phyloP scores from a whole-genome alignment of 225 moss, liverwort and hornwort species.

The Pseudoscleropodium purum region DNA sequence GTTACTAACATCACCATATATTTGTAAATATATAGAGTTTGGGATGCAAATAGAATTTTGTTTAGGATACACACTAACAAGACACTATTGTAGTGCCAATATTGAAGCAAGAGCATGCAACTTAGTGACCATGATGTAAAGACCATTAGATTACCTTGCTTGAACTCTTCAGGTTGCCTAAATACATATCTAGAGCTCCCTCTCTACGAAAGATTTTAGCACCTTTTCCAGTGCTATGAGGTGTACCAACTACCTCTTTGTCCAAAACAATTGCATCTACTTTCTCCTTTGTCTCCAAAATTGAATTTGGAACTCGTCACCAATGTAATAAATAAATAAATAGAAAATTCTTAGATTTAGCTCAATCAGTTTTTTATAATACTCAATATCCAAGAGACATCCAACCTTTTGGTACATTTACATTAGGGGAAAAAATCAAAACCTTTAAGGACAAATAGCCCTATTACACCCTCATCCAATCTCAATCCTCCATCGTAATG shows the following conservation, averaged over 20 bases:
- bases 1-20: background rate
- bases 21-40: background rate
- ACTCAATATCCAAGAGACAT: background rate
- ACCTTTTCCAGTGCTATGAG: background rate
- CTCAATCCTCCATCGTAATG: background rate
- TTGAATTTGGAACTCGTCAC: background rate
- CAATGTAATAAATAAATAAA: background rate
- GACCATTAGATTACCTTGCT: background rate
- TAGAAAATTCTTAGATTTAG: background rate
- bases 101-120: background rate
- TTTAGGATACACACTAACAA: background rate
- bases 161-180: background rate
- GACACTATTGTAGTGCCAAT: background rate
- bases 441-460: background rate
- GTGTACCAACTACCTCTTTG: background rate
- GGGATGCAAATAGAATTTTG: background rate
- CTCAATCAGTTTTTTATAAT: background rate
- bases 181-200: background rate
- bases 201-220: background rate
- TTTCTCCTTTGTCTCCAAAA: background rate
- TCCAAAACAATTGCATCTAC: background rate
- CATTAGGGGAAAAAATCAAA: background rate
- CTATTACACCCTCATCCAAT: background rate
- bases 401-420: background rate
- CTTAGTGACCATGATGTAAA: background rate